Conservation (phyloP, 352 stramenopile species). For the Phytophthora citrophthora region DNA sequence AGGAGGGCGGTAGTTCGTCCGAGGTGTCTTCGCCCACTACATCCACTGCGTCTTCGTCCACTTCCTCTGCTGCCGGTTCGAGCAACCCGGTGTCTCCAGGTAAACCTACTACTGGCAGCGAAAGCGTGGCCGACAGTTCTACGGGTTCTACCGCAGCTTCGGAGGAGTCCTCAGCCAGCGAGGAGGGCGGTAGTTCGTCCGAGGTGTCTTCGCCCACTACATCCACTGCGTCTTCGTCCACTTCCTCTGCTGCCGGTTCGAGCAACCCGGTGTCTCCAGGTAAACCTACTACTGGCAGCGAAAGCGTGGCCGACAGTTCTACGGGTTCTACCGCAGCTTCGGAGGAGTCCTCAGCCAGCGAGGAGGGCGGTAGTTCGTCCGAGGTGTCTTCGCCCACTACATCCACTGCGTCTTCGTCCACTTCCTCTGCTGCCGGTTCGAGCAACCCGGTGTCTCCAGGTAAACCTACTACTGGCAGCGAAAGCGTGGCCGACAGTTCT, state of each 20-base stretch:
- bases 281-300: neutral
- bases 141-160: neutral
- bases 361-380: neutral
- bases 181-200: neutral
- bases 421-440: neutral
- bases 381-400: neutral
- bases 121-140: too few relatives aligned
- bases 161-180: neutral
- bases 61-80: neutral
- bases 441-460: neutral
- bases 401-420: neutral
- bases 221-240: neutral
- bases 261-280: neutral
- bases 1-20: neutral
- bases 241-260: neutral
- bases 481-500: neutral
- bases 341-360: neutral
- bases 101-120: neutral
- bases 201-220: neutral
- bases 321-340: neutral
- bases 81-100: neutral
- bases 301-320: neutral
- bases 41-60: neutral
- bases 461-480: neutral
- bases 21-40: neutral